phyloP scores from a whole-genome alignment of 108 stramenopile species.

The Pseudonitzschia pungens region DNA sequence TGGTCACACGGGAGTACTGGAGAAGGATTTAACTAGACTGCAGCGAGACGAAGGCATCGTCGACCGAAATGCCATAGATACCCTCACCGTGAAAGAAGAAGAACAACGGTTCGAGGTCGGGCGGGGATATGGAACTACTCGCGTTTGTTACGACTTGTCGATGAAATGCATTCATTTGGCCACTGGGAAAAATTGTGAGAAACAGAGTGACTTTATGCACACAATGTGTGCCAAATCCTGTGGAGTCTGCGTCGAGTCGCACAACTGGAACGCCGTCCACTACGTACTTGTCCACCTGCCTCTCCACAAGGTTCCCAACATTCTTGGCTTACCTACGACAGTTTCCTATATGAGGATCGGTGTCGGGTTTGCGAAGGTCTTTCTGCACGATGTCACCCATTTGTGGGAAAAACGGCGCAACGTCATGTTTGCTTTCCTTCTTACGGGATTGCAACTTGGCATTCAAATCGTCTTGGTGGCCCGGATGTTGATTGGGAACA shows the following conservation, averaged over 20 bases:
- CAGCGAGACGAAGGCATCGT: neutral
- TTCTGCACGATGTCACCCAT: conserved; percentile 3
- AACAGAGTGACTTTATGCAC: conserved; percentile 12
- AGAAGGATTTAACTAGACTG: neutral
- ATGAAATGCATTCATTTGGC: conserved; percentile 1
- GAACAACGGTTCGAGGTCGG: neutral
- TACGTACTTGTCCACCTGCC: conserved; percentile 2
- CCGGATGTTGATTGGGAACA: neutral
- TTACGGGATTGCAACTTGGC: neutral
- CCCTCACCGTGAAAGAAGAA: neutral
- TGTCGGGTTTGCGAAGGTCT: neutral
- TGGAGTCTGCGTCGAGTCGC: conserved; percentile 20
- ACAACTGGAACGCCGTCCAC: conserved; percentile 12
- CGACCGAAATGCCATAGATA: neutral
- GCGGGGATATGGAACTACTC: conserved; percentile 1
- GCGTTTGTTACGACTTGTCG: conserved; percentile 25
- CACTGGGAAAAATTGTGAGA: neutral
- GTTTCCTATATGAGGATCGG: neutral
- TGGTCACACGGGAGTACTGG: neutral
- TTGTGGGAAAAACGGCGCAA: conserved; percentile 9
- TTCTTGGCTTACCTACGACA: neutral
- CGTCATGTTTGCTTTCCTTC: neutral
- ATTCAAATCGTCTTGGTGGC: conserved; percentile 9
- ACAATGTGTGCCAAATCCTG: conserved; percentile 23
- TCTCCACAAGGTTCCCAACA: conserved; percentile 2